phyloP scores from a whole-genome alignment of 108 stramenopile genomes.

The Seminavis robusta region DNA sequence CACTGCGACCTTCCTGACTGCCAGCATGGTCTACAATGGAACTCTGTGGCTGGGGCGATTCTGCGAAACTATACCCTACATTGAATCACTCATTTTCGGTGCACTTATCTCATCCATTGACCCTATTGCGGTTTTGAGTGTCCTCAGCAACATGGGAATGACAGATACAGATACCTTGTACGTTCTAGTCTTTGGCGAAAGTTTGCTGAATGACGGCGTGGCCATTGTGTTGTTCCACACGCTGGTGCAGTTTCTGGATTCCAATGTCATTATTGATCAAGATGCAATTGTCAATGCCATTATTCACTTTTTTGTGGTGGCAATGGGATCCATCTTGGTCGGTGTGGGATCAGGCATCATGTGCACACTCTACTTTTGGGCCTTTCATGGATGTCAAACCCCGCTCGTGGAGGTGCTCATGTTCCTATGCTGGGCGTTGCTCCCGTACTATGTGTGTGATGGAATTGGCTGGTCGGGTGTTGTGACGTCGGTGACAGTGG shows the following conservation, averaged over 20 bases:
- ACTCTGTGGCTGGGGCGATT: slow-evolving; percentile 30
- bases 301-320: slow-evolving; percentile 81
- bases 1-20: slow-evolving; percentile 70
- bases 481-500: slow-evolving; percentile 88
- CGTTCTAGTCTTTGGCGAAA: slow-evolving; percentile 92
- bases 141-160: slow-evolving; percentile 82
- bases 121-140: slow-evolving; percentile 85
- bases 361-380: slow-evolving; percentile 79
- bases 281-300: slow-evolving; percentile 57
- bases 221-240: slow-evolving; percentile 82
- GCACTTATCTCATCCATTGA: slow-evolving; percentile 88
- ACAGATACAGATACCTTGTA: slow-evolving; percentile 70
- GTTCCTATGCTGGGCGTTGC: slow-evolving; percentile 84
- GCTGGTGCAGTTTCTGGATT: slow-evolving; percentile 81
- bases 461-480: slow-evolving; percentile 90
- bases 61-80: slow-evolving; percentile 51
- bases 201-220: slow-evolving; percentile 93
- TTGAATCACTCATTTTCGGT: slow-evolving; percentile 79
- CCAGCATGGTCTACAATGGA: slow-evolving; percentile 62
- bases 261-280: slow-evolving; percentile 60
- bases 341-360: slow-evolving; percentile 67
- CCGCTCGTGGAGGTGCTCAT: slow-evolving; percentile 82
- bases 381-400: slow-evolving; percentile 60
- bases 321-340: slow-evolving; percentile 72
- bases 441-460: slow-evolving; percentile 91